A percentile compares a stretch with the other conserved stretches of the same genome.
Conservation (phyloP, 768 basidiomycete genomes). For the Tricholoma terreum region DNA sequence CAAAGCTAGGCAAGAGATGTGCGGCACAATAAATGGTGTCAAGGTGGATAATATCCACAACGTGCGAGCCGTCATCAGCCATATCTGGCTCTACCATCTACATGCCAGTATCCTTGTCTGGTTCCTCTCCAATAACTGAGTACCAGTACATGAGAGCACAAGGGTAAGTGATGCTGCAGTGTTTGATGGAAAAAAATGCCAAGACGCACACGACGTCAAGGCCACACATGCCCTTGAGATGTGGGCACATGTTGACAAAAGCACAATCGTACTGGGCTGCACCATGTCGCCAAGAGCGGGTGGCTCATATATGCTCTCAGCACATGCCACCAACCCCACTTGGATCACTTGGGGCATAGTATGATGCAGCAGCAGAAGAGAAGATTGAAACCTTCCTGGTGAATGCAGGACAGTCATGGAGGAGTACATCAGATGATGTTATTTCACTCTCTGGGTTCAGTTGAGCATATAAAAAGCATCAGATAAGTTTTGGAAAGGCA, state of each 20-base stretch:
- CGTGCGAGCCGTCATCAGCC: constrained; percentile 5
- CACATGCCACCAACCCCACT: too few species aligned
- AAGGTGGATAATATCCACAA: constrained; percentile 24
- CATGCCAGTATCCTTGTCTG: constrained; percentile 14
- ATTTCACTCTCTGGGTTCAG: too few species aligned
- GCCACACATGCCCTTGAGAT: background rate
- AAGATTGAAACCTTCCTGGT: constrained; percentile 7
- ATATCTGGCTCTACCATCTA: constrained; percentile 33
- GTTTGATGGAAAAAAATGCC: too few species aligned
- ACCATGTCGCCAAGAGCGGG: constrained; percentile 15
- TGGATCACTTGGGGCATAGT: constrained; percentile 16
- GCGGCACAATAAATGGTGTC: constrained; percentile 28
- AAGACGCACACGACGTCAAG: too few species aligned
- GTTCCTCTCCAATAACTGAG: background rate
- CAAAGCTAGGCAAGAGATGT: constrained; percentile 27
- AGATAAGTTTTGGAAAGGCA: background rate
- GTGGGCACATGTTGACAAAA: background rate
- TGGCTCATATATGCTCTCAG: constrained; percentile 19
- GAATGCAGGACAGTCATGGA: too few species aligned
- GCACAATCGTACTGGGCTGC: background rate
- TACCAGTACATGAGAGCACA: constrained; percentile 1
- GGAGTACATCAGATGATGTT: too few species aligned
- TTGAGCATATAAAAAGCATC: too few species aligned
- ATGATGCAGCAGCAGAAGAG: constrained; percentile 15
- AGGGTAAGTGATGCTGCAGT: background rate